phyloP scores from a whole-genome alignment of 441 rosid genomes.

The Corymbia calophylla region DNA sequence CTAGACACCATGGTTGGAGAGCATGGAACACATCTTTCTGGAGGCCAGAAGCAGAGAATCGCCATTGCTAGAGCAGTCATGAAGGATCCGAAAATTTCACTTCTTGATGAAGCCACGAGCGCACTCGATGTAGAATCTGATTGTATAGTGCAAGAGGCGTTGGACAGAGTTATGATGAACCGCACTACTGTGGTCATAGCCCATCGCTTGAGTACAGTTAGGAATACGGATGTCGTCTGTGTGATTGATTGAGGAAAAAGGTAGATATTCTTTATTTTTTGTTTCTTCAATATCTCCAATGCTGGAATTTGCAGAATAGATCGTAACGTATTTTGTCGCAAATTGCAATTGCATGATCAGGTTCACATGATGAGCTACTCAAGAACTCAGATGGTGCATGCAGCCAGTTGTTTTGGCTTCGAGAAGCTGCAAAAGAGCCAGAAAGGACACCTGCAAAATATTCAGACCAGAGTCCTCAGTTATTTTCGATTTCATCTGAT shows the following conservation, averaged over 20 bases:
- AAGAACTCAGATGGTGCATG: slow-evolving; percentile 55
- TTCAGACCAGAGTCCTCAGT: slow-evolving; percentile 7
- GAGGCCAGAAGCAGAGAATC: slow-evolving; percentile 83
- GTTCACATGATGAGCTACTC: slow-evolving; percentile 57
- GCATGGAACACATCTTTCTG: slow-evolving; percentile 70
- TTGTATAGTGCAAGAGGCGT: slow-evolving; percentile 59
- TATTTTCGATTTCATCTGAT: slow-evolving; percentile 35
- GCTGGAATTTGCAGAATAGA: background rate
- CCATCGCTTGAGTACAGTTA: slow-evolving; percentile 63
- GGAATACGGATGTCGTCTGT: slow-evolving; percentile 56
- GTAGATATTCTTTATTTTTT: slow-evolving; percentile 15
- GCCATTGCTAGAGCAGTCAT: slow-evolving; percentile 86
- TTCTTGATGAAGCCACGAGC: slow-evolving; percentile 78
- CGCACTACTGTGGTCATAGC: slow-evolving; percentile 78
- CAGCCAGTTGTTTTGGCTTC: slow-evolving; percentile 35
- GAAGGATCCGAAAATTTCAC: slow-evolving; percentile 60
- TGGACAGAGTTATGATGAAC: slow-evolving; percentile 45
- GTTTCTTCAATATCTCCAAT: background rate
- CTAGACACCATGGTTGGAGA: slow-evolving; percentile 78
- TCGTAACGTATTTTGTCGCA: background rate
- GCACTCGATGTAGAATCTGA: slow-evolving; percentile 77
- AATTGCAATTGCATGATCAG: slow-evolving; percentile 19
- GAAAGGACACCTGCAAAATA: slow-evolving; percentile 11
- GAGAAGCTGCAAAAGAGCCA: slow-evolving; percentile 24
- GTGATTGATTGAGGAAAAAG: slow-evolving; percentile 70